Conservation (phyloP, 2,329 filamentous ascomycete genomes). For the Alternaria angustiovoidea region DNA sequence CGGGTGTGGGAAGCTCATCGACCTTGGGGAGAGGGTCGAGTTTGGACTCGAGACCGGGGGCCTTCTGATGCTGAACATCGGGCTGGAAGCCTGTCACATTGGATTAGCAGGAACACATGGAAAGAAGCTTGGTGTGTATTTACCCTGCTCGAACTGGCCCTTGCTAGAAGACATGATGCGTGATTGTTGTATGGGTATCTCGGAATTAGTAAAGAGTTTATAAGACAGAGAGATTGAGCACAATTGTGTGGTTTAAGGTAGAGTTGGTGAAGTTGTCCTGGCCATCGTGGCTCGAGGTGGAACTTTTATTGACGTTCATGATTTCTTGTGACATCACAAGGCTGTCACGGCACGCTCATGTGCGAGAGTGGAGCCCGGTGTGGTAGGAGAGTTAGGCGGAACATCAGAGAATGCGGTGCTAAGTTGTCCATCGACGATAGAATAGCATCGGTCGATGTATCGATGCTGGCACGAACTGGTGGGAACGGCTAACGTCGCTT, state of each 20-base stretch:
- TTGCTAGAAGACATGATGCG: conserved; percentile 59
- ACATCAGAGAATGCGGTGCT: background rate
- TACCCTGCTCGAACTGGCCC: conserved; percentile 49
- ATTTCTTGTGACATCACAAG: conserved; percentile 38
- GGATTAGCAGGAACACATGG: conserved; percentile 3
- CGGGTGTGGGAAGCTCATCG: conserved; percentile 71
- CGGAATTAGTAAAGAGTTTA: background rate
- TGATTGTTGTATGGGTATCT: background rate
- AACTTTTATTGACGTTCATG: conserved; percentile 24
- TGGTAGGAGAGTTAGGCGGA: conserved; percentile 1
- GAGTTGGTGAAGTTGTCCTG: background rate
- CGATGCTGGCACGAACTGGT: conserved; percentile 9
- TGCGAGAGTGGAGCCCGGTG: conserved; percentile 24
- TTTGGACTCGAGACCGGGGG: conserved; percentile 63
- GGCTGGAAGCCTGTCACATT: conserved; percentile 57
- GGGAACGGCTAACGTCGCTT: conserved; percentile 8
- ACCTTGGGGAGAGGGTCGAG: conserved; percentile 68
- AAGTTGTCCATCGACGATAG: conserved; percentile 4
- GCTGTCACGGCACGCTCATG: conserved; percentile 28
- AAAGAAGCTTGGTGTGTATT: background rate
- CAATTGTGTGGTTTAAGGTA: background rate
- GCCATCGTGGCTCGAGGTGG: conserved; percentile 2
- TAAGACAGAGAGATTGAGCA: background rate
- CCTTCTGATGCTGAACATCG: conserved; percentile 58
- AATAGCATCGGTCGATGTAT: conserved; percentile 9